A percentile compares a stretch with the other conserved stretches of the same genome.
phyloP scores from a whole-genome alignment of 495 filamentous ascomycete species.

The Podospora appendiculata region DNA sequence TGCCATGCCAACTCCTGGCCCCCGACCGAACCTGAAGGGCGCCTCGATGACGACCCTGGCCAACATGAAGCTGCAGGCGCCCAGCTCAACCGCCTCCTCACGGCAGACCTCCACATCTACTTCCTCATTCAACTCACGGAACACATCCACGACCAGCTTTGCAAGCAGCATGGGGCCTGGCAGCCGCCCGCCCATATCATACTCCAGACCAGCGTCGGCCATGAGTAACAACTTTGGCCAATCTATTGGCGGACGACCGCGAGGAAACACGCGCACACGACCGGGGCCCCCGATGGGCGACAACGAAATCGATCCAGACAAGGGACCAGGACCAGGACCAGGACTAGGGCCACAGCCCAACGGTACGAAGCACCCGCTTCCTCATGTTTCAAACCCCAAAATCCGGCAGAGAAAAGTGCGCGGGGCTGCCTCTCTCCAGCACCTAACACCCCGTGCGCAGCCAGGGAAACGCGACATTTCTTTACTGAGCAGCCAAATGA shows the following conservation, averaged over 20 bases:
- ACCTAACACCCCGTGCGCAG: slow-evolving; percentile 7
- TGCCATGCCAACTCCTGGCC: neutral
- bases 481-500: slow-evolving; percentile 11
- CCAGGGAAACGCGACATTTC: slow-evolving; percentile 19
- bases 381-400: slow-evolving; percentile 17
- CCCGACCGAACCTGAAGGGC: neutral
- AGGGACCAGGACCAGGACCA: slow-evolving; percentile 20
- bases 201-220: slow-evolving; percentile 35
- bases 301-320: slow-evolving; percentile 30
- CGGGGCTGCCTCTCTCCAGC: slow-evolving; percentile 19
- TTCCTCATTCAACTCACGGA: slow-evolving; percentile 4
- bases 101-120: neutral
- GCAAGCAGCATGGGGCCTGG: slow-evolving; percentile 50
- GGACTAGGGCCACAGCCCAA: slow-evolving; percentile 35
- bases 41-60: too few species aligned
- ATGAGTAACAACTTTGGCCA: slow-evolving; percentile 31
- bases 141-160: slow-evolving; percentile 28
- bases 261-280: slow-evolving; percentile 30
- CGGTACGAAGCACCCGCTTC: slow-evolving; percentile 48
- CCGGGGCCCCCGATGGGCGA: slow-evolving; percentile 56
- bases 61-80: neutral
- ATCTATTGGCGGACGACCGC: slow-evolving; percentile 34
- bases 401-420: slow-evolving; percentile 18
- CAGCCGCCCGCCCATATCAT: slow-evolving; percentile 37
- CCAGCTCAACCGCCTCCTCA: neutral